Evolutionary conservation across 2,329 filamentous ascomycete species (phyloP).

Genomic region (Cercospora canescens): DNA sequence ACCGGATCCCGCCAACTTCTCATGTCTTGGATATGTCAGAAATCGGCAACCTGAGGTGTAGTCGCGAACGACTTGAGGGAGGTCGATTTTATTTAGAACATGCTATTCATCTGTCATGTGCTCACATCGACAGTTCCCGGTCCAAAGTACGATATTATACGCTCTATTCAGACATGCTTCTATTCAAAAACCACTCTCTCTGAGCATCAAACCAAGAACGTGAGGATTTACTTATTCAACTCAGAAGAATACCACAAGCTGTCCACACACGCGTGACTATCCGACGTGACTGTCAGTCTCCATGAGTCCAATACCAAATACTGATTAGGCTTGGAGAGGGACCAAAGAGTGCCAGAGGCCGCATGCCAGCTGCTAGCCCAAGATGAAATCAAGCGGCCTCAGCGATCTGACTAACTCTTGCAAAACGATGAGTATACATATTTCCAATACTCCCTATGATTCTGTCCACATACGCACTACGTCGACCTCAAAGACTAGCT

Average conservation of each 20-base stretch:
- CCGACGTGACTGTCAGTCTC: background rate
- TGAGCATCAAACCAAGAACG: too few relatives aligned
- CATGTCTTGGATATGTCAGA: too few relatives aligned
- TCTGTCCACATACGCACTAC: background rate
- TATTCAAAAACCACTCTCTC: too few relatives aligned
- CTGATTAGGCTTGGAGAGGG: background rate
- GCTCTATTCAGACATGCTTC: too few relatives aligned
- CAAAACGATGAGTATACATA: background rate
- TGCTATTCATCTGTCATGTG: too few relatives aligned
- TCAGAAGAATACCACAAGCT: background rate
- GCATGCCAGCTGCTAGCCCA: background rate
- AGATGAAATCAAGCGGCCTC: background rate
- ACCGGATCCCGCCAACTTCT: too few relatives aligned
- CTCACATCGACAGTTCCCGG: too few relatives aligned
- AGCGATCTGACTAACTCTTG: background rate
- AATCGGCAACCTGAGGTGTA: too few relatives aligned
- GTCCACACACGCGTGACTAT: background rate
- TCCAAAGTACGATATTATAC: too few relatives aligned
- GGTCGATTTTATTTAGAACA: too few relatives aligned
- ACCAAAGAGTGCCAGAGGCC: background rate
- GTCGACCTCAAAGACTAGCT: background rate
- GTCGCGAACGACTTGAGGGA: too few relatives aligned
- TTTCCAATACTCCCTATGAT: background rate
- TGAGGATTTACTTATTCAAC: too few relatives aligned
- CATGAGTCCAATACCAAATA: background rate